A percentile compares a stretch with the other conserved stretches of the same genome.
These are phyloP conservation scores for Hortiboletus rubellus DNA, from an alignment of 1,284 basidiomycete genomes.

Conservation along the genomic window DNA sequence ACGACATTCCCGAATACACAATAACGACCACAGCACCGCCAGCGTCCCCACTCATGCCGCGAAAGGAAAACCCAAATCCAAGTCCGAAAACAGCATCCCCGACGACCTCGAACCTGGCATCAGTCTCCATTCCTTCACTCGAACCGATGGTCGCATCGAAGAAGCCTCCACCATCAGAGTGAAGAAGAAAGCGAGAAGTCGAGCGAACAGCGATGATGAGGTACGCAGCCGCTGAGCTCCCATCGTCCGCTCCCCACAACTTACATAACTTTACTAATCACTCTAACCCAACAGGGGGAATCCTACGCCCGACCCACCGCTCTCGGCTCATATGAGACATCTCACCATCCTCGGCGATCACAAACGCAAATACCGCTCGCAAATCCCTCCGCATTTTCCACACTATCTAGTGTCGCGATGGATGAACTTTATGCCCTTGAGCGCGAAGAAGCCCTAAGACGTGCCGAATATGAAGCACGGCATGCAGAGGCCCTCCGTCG, in stretches of 20 bases:
- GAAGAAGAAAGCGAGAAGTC: conserved; percentile 75
- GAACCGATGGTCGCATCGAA: conserved; percentile 22
- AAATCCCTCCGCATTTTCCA: conserved; percentile 61
- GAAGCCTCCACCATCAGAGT: conserved; percentile 34
- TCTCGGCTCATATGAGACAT: conserved; percentile 47
- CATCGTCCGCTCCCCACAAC: conserved; percentile 21
- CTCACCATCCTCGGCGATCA: conserved; percentile 44
- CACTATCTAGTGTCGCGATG: conserved; percentile 79
- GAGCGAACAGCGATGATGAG: conserved; percentile 79
- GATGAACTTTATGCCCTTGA: conserved; percentile 88
- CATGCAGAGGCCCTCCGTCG: conserved; percentile 78
- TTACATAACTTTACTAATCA: conserved; percentile 25
- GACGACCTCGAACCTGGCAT: conserved; percentile 38
- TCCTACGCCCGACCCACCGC: conserved; percentile 72
- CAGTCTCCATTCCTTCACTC: conserved; percentile 28
- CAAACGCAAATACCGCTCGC: conserved; percentile 37
- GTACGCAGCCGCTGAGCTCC: conserved; percentile 39
- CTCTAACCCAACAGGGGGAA: conserved; percentile 43
- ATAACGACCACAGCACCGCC: conserved; percentile 46
- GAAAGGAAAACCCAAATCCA: conserved; percentile 37
- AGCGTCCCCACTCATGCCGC: conserved; percentile 26
- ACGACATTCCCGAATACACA: conserved; percentile 93
- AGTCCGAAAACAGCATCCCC: conserved; percentile 37
- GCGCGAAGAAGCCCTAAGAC: conserved; percentile 75
- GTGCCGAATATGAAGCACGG: conserved; percentile 83